A percentile compares a stretch with the other conserved stretches of the same genome.
These are phyloP conservation scores for Backusella westeae DNA, from an alignment of 192 early-diverging fungal species.

Conservation along the genomic window DNA sequence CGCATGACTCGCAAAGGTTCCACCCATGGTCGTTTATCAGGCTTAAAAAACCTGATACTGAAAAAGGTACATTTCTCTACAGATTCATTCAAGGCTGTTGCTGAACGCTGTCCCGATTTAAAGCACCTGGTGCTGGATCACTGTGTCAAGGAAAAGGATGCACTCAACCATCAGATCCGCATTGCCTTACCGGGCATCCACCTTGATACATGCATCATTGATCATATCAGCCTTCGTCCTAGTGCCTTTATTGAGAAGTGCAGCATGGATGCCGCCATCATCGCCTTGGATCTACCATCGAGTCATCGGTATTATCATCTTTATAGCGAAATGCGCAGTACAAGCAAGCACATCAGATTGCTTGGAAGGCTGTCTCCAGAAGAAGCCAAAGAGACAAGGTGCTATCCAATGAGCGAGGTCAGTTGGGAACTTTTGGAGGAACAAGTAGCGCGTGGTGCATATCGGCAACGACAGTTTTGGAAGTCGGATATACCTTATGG, in stretches of 20 bases:
- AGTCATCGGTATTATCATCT: not conserved
- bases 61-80: not conserved
- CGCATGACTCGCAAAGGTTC: not conserved
- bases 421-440: not conserved
- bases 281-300: not conserved
- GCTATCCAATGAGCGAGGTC: not conserved
- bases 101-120: not conserved
- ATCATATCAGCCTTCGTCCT: not conserved
- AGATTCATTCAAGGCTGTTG: not conserved
- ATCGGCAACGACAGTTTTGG: not conserved
- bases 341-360: not conserved
- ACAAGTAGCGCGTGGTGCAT: not conserved
- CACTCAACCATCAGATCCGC: not conserved
- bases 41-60: not conserved
- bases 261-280: not conserved
- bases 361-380: not conserved
- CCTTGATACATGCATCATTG: not conserved
- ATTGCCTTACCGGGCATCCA: not conserved
- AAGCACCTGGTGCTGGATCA: not conserved
- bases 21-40: not conserved
- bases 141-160: not conserved
- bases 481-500: not conserved
- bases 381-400: not conserved
- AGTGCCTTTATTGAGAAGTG: not conserved
- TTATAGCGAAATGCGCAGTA: not conserved